Base-by-base conservation (phyloP, 2,329 filamentous ascomycete genomes). In the Apiospora aurea region DNA sequence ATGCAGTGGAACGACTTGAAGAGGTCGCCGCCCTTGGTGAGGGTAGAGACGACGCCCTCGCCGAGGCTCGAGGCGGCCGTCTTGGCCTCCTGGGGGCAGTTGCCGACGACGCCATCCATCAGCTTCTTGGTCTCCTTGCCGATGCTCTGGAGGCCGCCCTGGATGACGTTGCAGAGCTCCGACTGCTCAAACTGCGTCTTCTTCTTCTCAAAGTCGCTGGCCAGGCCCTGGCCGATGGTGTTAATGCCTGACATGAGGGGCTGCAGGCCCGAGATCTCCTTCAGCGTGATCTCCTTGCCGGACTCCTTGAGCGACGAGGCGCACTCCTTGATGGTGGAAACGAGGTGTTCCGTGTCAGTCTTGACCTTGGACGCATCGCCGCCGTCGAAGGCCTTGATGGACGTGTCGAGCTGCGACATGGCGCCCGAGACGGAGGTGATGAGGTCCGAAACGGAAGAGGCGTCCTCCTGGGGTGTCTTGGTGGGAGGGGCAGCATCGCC, bases 41-140 rank as follows among this genome's bases (percentile, higher is more conserved):
- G n/a, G 41, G 66, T 47, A 5, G n/a, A 13, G 14, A 47, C 44
- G 43, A 47, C 41, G 43, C 66, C 29, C 0, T 44, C 41, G 44
- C 41, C 44, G 24, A 68, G 66, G 66, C 66, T 68, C 8, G 66
- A 46, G 26, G 66, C 26, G 41, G 43, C 24, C 24, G n/a, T 18
- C 66, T 68, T 44, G 66, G 66, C 66, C 41, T 68, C 66, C 41
- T 68, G 66, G n/a, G 66, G 29, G 66, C 66, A 68, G n/a, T 68
- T 68, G 66, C 41, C 66, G 41, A 68, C 43, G 66, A 68, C 66
- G 24, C 41, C 41, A 1, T 68, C 66, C 41, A 47, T 47, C 13
- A 68, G 41, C n/a, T 46, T 68, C 66, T 68, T 46, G 41, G 66
- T 47, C 66, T 44, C 66, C 41, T 44, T 68, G n/a, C 44, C 29